These are phyloP conservation scores for Grammothele lineata DNA, from an alignment of 768 basidiomycete species.

Conservation along the genomic window DNA sequence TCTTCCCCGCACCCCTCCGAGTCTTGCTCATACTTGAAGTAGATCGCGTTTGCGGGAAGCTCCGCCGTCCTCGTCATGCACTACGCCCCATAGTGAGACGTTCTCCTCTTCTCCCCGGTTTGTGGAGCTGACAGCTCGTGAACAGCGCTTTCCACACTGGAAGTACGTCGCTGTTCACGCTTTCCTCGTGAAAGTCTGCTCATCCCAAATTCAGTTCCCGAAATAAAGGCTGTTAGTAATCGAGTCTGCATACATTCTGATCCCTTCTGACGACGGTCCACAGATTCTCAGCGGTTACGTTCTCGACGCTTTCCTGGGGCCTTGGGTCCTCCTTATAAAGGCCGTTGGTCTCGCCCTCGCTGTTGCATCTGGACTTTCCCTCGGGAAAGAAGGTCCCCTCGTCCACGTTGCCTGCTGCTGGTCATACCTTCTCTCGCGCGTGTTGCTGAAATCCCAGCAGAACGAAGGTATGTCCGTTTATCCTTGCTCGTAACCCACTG, in stretches of 20 bases:
- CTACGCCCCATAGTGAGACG: constrained; percentile 69
- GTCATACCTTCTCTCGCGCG: constrained; percentile 61
- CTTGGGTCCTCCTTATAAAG: constrained; percentile 85
- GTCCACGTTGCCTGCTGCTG: constrained; percentile 85
- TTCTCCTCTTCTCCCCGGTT: background rate
- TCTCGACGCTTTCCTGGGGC: constrained; percentile 80
- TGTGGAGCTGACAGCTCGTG: background rate
- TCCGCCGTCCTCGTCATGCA: constrained; percentile 59
- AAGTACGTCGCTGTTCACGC: constrained; percentile 44
- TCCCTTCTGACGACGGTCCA: background rate
- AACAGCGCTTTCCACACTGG: constrained; percentile 73
- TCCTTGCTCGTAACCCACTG: background rate
- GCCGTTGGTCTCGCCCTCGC: constrained; percentile 76
- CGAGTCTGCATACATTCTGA: background rate
- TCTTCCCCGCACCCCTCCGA: no score
- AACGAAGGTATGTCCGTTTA: constrained; percentile 63
- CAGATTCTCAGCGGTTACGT: constrained; percentile 84
- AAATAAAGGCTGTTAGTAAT: constrained; percentile 66
- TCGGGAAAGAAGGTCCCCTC: constrained; percentile 87
- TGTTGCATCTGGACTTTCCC: constrained; percentile 79
- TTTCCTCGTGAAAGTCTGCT: background rate
- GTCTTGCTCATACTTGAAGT: background rate
- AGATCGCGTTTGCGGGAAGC: constrained; percentile 61
- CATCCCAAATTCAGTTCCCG: constrained; percentile 49
- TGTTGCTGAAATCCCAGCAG: constrained; percentile 66